Percentiles rank a stretch among this genome's conserved stretches.
phyloP scores from a whole-genome alignment of 2,329 filamentous ascomycete genomes.

The Hypoxylon sp. region DNA sequence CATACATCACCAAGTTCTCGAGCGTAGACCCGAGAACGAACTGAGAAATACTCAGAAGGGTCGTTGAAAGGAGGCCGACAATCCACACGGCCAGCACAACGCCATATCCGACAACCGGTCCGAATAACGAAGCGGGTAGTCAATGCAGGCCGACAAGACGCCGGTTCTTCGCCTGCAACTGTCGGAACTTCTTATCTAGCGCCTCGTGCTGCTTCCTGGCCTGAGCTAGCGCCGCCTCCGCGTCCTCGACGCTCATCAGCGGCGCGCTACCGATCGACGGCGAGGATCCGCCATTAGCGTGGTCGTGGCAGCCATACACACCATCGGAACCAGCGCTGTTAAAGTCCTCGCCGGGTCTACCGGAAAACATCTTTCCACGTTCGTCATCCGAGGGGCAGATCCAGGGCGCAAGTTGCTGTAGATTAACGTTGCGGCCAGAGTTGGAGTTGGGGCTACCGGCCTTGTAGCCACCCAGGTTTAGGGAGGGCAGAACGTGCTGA shows the following conservation, averaged over 20 bases:
- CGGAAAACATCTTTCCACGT: slow-evolving; percentile 51
- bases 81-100: slow-evolving; percentile 24
- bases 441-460: slow-evolving; percentile 57
- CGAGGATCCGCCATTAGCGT: slow-evolving; percentile 48
- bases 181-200: slow-evolving; percentile 55
- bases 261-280: slow-evolving; percentile 65
- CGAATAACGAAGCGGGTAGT: slow-evolving; percentile 45
- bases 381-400: slow-evolving; percentile 67
- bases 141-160: slow-evolving; percentile 53
- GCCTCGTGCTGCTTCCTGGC: slow-evolving; percentile 55
- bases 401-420: slow-evolving; percentile 70
- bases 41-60: slow-evolving; percentile 11
- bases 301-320: slow-evolving; percentile 54
- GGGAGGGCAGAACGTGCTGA: slow-evolving; percentile 74
- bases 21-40: slow-evolving; percentile 5
- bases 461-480: slow-evolving; percentile 67
- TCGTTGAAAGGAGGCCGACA: slow-evolving; percentile 22
- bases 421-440: slow-evolving; percentile 64
- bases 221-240: slow-evolving; percentile 67
- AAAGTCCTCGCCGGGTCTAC: slow-evolving; percentile 48
- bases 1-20: not conserved
- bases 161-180: slow-evolving; percentile 52
- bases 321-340: slow-evolving; percentile 38
- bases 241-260: slow-evolving; percentile 74
- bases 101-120: slow-evolving; percentile 31